Percentiles rank a stretch among this genome's conserved stretches.
phyloP scores from a whole-genome alignment of 2,329 filamentous ascomycete genomes.

The Cercospora beticola region DNA sequence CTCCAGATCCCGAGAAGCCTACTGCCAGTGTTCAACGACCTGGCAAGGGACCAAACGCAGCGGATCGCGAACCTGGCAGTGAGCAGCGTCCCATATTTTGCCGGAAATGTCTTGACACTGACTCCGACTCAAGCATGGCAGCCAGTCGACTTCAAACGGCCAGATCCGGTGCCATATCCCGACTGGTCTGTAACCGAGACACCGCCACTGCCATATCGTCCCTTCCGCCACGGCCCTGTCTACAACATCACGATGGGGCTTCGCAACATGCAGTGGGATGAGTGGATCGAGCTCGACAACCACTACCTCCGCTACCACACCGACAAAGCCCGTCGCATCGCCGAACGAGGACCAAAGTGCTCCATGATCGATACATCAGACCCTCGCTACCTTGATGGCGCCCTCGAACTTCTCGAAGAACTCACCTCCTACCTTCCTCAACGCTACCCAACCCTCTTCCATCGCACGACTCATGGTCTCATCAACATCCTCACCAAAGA shows the following conservation, averaged over 20 bases:
- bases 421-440: constrained; percentile 68
- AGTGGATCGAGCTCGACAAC: constrained; percentile 86
- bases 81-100: constrained; percentile 19
- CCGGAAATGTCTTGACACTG: constrained; percentile 6
- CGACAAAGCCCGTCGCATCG: constrained; percentile 67
- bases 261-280: constrained; percentile 65
- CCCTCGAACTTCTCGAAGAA: constrained; percentile 74
- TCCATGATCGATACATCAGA: constrained; percentile 68
- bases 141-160: constrained; percentile 59
- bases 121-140: constrained; percentile 52
- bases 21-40: constrained; percentile 25
- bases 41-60: constrained; percentile 36
- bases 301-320: constrained; percentile 71
- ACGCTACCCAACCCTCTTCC: constrained; percentile 72
- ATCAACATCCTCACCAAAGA: constrained; percentile 72
- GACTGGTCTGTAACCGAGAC: constrained; percentile 68
- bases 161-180: constrained; percentile 61
- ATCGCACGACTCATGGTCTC: constrained; percentile 62
- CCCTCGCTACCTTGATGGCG: constrained; percentile 57
- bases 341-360: constrained; percentile 65
- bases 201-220: constrained; percentile 73
- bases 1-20: constrained; percentile 51
- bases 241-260: constrained; percentile 78
- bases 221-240: constrained; percentile 70
- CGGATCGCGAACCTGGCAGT: constrained; percentile 51